A percentile compares a stretch with the other conserved stretches of the same genome.
Conservation (phyloP, 169 alveolate species). For the Babesia caballi region DNA sequence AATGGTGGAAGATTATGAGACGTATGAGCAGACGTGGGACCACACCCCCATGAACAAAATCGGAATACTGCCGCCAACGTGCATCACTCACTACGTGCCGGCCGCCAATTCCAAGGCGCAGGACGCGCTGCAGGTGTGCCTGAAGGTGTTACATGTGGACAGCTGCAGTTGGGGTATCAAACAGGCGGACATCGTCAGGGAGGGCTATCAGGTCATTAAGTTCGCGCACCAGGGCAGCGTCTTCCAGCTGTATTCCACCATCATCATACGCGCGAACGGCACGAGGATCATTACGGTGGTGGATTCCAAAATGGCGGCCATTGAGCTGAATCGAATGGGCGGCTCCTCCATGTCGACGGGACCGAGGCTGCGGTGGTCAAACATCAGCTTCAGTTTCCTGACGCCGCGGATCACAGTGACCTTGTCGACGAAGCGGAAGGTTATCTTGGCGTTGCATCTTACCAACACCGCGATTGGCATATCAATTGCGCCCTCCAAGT, state of each 20-base stretch:
- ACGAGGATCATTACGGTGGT: constrained; percentile 17
- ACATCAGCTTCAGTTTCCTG: constrained; percentile 52
- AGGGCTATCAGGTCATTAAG: constrained; percentile 4
- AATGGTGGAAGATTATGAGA: constrained; percentile 51
- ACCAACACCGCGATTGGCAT: constrained; percentile 53
- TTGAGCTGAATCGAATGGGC: constrained; percentile 19
- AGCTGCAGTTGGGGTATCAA: constrained; percentile 17
- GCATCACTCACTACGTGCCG: constrained; percentile 50
- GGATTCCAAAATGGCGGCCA: constrained; percentile 28
- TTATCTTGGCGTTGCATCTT: constrained; percentile 71
- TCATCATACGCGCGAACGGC: constrained; percentile 25
- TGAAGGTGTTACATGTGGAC: constrained; percentile 35
- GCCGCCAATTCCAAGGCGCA: constrained; percentile 8
- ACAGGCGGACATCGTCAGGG: constrained; percentile 14
- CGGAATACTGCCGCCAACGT: constrained; percentile 46
- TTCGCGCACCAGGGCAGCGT: background rate
- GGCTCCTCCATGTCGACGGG: background rate
- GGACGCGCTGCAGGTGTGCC: constrained; percentile 10
- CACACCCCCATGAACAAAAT: constrained; percentile 58
- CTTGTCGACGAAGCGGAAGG: constrained; percentile 68
- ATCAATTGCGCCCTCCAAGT: constrained; percentile 55
- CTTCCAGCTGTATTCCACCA: background rate
- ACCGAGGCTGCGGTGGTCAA: constrained; percentile 44
- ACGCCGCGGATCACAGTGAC: constrained; percentile 74
- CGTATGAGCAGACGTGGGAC: constrained; percentile 39